Conservation (phyloP, 1,284 basidiomycete species). For the Trichosporon sp. region DNA sequence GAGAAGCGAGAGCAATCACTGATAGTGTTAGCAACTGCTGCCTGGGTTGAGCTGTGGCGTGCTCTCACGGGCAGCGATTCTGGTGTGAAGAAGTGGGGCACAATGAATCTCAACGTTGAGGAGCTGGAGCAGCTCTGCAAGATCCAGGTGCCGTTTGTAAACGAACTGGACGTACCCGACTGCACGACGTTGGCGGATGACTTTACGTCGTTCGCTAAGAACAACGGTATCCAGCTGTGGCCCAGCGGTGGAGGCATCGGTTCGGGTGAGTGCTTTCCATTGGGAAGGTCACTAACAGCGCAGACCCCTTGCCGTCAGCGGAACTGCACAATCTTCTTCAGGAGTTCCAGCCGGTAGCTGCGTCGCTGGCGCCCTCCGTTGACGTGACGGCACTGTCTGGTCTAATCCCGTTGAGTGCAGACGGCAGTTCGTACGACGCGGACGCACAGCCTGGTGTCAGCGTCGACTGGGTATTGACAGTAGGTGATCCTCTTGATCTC, state of each 20-base stretch:
- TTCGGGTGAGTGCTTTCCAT: constrained; percentile 30
- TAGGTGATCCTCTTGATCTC: constrained; percentile 21
- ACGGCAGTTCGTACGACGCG: constrained; percentile 28
- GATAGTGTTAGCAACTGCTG: neutral
- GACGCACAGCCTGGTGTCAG: constrained; percentile 24
- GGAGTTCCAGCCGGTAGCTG: constrained; percentile 35
- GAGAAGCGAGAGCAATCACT: constrained; percentile 5
- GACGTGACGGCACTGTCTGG: neutral
- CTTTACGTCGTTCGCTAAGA: constrained; percentile 37
- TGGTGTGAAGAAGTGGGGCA: constrained; percentile 33
- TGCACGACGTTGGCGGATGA: constrained; percentile 45
- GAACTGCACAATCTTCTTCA: constrained; percentile 47
- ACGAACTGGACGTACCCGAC: constrained; percentile 47
- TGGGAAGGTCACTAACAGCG: neutral
- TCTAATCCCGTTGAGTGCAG: constrained; percentile 28
- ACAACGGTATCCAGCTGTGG: constrained; percentile 43
- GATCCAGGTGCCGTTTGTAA: constrained; percentile 25
- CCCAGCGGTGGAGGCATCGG: constrained; percentile 47
- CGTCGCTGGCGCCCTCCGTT: constrained; percentile 12
- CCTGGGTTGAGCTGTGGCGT: constrained; percentile 13
- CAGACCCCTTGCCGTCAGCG: constrained; percentile 44
- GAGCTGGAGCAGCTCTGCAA: constrained; percentile 24
- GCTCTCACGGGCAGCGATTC: neutral
- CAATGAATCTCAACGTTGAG: constrained; percentile 34
- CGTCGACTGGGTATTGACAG: constrained; percentile 46